phyloP scores from a whole-genome alignment of 345 rosid genomes.

The Carallia pectinifolia region DNA sequence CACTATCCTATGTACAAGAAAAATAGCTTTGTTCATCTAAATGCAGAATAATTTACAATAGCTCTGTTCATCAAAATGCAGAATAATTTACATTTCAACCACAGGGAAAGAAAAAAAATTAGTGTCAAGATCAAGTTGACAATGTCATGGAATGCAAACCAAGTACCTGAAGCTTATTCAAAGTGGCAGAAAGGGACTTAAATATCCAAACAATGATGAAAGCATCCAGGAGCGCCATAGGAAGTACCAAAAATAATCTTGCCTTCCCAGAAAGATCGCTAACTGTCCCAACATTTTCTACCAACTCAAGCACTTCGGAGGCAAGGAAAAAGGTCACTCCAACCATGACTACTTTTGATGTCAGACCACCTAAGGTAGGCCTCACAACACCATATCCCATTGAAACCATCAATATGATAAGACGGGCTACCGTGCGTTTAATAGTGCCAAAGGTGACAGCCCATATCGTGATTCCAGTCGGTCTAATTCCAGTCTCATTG shows the following conservation, averaged over 20 bases:
- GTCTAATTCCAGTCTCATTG: constrained; percentile 82
- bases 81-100: not conserved
- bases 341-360: constrained; percentile 86
- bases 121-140: not conserved
- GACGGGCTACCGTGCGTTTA: constrained; percentile 71
- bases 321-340: constrained; percentile 84
- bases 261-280: constrained; percentile 95
- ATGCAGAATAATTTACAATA: not conserved
- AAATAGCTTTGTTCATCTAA: not conserved
- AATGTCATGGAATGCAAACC: constrained; percentile 8
- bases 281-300: constrained; percentile 86
- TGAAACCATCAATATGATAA: constrained; percentile 80
- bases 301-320: constrained; percentile 86
- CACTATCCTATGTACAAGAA: no score
- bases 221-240: constrained; percentile 87
- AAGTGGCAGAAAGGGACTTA: constrained; percentile 81
- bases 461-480: constrained; percentile 83
- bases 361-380: constrained; percentile 88
- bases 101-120: not conserved
- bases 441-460: constrained; percentile 84
- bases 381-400: constrained; percentile 99
- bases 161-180: constrained; percentile 87
- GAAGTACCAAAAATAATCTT: constrained; percentile 74
- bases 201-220: constrained; percentile 96
- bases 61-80: not conserved